Evolutionary conservation across 352 stramenopile genomes (phyloP), one percentile per base, ranked within the genome.

Genomic region (Globisporangium orthogonon): DNA sequence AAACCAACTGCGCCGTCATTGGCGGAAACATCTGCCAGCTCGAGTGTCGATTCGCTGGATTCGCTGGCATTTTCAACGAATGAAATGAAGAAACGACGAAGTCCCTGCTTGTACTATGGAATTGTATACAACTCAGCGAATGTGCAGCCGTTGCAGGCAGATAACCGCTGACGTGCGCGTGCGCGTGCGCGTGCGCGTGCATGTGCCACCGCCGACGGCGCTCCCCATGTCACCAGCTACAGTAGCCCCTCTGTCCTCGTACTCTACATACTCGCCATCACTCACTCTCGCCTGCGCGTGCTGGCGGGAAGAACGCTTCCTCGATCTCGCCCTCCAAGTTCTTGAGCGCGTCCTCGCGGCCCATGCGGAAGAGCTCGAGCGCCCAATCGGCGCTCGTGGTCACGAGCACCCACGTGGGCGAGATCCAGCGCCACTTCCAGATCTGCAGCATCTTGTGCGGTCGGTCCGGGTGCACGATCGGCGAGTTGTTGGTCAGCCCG

Each of bases 391-490:
- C 71, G 59, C 83, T 79, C 2, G 80, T 93, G 18, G 76, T 90
- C 52, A 93, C 75, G 30, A 91, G 72, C 15, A 93, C 40, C 80
- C 80, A 93, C 41, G 81, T 78, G 14, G 83, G 83, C 40, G 66
- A 71, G 66, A 93, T 78, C 74, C 80, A 87, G 52, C 83, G 78
- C 83, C 83, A 91, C 51, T 89, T 87, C 73, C 78, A 86, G 69
- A 93, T 86, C 65, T 93, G 80, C 53, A 93, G 86, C 55, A 91
- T 78, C 56, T 89, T 87, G 62, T 87, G 71, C 15, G 80, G 70
- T 29, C 62, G 58, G 9, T 86, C 64, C 1, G 71, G 79, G 54
- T 83, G 70, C 51, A 68, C 68, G 23, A 91, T 63, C 39, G 80
- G 83, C 51, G 69, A 60, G 58, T 93, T 88, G 69, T 83, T 91